phyloP scores from a whole-genome alignment of 176 grass and related monocot genomes.

The Zoysia japonica region DNA sequence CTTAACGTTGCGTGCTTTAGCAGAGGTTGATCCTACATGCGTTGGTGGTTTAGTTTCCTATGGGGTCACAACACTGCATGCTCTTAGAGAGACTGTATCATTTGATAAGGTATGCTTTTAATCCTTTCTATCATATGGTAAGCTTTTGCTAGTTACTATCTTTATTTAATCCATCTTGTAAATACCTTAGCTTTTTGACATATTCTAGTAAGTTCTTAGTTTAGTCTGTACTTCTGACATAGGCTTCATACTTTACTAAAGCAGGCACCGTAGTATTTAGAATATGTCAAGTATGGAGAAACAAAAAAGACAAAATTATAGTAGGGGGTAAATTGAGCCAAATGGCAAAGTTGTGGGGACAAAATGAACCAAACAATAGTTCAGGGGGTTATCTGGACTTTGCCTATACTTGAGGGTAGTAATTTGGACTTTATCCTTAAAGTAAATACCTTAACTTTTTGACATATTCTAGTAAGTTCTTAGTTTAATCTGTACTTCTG shows the following conservation, averaged over 20 bases:
- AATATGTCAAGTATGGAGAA: too few species aligned
- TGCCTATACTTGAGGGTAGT: too few species aligned
- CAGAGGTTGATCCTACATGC: slow-evolving; percentile 96
- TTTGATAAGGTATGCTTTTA: slow-evolving; percentile 85
- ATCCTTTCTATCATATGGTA: slow-evolving; percentile 9
- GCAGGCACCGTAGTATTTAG: not conserved
- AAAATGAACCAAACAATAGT: too few species aligned
- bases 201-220: not conserved
- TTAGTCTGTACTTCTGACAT: not conserved
- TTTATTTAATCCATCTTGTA: slow-evolving; percentile 4
- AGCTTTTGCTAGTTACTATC: slow-evolving; percentile 9
- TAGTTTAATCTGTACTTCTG: not conserved
- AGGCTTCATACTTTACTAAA: not conserved
- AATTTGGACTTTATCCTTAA: not conserved
- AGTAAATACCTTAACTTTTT: slow-evolving; percentile 1
- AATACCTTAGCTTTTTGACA: not conserved
- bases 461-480: not conserved
- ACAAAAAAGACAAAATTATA: too few species aligned
- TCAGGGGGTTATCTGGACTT: too few species aligned
- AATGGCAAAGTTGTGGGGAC: too few species aligned
- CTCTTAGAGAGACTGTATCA: slow-evolving; percentile 76
- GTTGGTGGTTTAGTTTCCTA: slow-evolving; percentile 98
- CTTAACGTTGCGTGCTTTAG: slow-evolving; percentile 91
- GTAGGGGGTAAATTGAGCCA: too few species aligned
- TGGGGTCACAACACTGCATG: slow-evolving; percentile 87